These are phyloP conservation scores for Trichoderma asperellum DNA, from an alignment of 2,329 filamentous ascomycete species.

Conservation along the genomic window DNA sequence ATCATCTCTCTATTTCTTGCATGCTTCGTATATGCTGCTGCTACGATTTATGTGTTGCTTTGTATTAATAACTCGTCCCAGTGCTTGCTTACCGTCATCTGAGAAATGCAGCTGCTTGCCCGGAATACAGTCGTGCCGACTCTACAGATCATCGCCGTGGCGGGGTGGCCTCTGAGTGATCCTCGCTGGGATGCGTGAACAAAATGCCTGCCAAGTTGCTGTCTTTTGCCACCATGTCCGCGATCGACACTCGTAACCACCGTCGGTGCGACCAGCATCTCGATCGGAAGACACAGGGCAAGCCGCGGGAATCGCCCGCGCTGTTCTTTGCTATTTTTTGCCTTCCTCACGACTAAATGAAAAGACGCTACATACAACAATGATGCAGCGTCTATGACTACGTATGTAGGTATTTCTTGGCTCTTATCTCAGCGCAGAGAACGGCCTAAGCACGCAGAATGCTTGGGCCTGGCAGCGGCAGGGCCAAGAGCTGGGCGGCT, in stretches of 20 bases:
- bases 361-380: neutral
- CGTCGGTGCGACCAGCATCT: neutral
- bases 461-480: constrained; percentile 4
- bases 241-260: constrained; percentile 5
- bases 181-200: constrained; percentile 18
- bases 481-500: constrained; percentile 19
- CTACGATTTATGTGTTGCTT: no score
- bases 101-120: neutral
- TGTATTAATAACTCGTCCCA: neutral
- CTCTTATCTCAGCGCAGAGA: neutral
- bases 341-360: neutral
- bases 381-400: neutral
- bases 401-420: neutral
- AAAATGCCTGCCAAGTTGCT: neutral
- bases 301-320: neutral
- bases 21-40: neutral
- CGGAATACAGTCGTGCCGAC: neutral
- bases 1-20: neutral
- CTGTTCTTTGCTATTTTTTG: neutral
- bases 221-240: constrained; percentile 11
- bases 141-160: neutral
- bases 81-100: neutral
- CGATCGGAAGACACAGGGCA: neutral
- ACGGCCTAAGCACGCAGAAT: constrained; percentile 2
- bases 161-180: constrained; percentile 1